phyloP scores from a whole-genome alignment of 495 filamentous ascomycete species.

The Recurvomyces mirabilis region DNA sequence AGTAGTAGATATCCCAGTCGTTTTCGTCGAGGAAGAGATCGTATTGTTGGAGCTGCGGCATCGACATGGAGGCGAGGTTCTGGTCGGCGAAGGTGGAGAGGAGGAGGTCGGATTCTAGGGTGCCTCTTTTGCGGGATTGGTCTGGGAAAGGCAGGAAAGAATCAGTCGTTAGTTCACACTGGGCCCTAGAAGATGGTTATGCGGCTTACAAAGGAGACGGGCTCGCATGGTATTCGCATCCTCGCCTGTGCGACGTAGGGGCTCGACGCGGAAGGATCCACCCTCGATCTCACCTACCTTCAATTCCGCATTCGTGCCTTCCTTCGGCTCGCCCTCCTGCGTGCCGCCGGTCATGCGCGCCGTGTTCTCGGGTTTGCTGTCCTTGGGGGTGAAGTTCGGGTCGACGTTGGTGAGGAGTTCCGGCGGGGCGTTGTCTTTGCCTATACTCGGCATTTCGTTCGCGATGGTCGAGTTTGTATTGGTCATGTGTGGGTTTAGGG shows the following conservation, averaged over 20 bases:
- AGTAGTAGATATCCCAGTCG: constrained; percentile 99
- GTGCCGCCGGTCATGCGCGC: constrained; percentile 54
- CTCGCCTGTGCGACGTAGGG: constrained; percentile 68
- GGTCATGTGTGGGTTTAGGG: constrained; percentile 49
- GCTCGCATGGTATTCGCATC: constrained; percentile 74
- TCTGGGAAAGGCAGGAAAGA: constrained; percentile 40
- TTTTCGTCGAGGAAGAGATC: constrained; percentile 96
- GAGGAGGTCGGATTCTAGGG: constrained; percentile 87
- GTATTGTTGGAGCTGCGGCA: constrained; percentile 66
- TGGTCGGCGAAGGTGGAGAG: constrained; percentile 88
- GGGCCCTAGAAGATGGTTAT: constrained; percentile 2
- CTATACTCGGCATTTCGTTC: constrained; percentile 50
- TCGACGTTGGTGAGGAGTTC: constrained; percentile 49
- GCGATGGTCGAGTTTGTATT: constrained; percentile 54
- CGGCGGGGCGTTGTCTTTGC: constrained; percentile 45
- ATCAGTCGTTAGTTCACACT: constrained; percentile 7
- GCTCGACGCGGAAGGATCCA: constrained; percentile 80
- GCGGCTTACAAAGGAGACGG: constrained; percentile 71
- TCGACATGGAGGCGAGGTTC: constrained; percentile 61
- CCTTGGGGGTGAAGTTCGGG: constrained; percentile 45
- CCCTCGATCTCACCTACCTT: constrained; percentile 86
- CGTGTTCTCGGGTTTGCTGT: constrained; percentile 43
- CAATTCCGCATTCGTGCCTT: constrained; percentile 53
- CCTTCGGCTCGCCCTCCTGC: constrained; percentile 36
- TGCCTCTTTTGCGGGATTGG: constrained; percentile 93